Evolutionary conservation across 768 basidiomycete species (phyloP).

Genomic region (Suillus paluster): DNA sequence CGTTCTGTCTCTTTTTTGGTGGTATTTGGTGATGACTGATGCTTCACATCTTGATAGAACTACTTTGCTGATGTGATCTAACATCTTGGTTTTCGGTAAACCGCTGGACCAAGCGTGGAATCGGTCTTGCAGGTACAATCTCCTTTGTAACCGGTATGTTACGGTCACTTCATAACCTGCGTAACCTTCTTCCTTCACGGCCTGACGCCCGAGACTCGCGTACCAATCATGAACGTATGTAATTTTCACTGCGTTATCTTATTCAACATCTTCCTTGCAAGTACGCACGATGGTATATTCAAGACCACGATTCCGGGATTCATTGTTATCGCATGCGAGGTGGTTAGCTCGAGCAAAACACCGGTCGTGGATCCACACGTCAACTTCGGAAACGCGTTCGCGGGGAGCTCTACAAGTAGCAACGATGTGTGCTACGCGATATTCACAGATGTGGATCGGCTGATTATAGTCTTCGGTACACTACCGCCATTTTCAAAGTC

Average conservation of each 20-base stretch:
- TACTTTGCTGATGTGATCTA: constrained; percentile 16
- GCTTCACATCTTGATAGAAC: background rate
- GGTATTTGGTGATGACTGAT: background rate
- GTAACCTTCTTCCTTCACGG: constrained; percentile 58
- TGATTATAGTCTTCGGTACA: constrained; percentile 40
- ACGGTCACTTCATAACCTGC: constrained; percentile 16
- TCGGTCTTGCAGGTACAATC: constrained; percentile 55
- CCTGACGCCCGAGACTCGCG: constrained; percentile 50
- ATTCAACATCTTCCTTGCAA: constrained; percentile 29
- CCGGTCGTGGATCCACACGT: constrained; percentile 57
- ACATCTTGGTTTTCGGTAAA: constrained; percentile 52
- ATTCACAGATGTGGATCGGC: background rate
- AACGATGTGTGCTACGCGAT: constrained; percentile 41
- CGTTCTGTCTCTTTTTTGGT: constrained; percentile 44
- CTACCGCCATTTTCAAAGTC: constrained; percentile 64
- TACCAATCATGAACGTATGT: constrained; percentile 59
- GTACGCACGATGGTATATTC: constrained; percentile 53
- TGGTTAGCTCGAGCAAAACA: constrained; percentile 62
- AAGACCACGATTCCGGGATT: constrained; percentile 59
- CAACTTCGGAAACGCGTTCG: constrained; percentile 63
- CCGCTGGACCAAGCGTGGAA: constrained; percentile 60
- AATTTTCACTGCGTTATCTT: background rate
- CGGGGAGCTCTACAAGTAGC: constrained; percentile 55
- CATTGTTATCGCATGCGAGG: constrained; percentile 61
- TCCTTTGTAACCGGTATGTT: background rate